Percentiles rank a stretch among this genome's conserved stretches.
Evolutionary conservation across 345 rosid genomes (phyloP).

Genomic region (Turritis glabra): DNA sequence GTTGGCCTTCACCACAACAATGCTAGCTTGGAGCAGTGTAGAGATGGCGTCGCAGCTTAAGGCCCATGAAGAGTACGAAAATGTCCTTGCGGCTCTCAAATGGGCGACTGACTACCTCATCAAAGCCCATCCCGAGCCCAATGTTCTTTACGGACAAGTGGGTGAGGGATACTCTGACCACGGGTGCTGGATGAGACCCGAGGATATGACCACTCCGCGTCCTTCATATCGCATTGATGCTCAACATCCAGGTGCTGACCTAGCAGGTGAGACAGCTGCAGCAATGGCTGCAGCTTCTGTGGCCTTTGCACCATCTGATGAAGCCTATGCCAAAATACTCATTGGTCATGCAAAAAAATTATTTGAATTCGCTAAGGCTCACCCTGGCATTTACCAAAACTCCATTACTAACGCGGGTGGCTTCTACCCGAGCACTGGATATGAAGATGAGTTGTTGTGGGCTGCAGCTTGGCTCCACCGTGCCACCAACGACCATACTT

Average conservation of each 20-base stretch:
- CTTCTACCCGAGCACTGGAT: conserved; percentile 53
- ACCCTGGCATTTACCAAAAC: conserved; percentile 39
- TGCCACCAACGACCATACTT: conserved; percentile 68
- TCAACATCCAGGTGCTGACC: conserved; percentile 67
- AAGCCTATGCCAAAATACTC: conserved; percentile 46
- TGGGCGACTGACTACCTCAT: conserved; percentile 80
- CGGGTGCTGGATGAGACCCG: conserved; percentile 69
- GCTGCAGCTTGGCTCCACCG: conserved; percentile 94
- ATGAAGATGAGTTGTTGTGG: conserved; percentile 86
- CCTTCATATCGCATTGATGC: conserved; percentile 43
- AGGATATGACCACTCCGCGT: conserved; percentile 74
- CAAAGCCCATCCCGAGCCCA: conserved; percentile 58
- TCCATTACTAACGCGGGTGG: conserved; percentile 42
- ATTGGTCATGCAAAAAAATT: conserved; percentile 55
- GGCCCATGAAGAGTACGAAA: conserved; percentile 34
- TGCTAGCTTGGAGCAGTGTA: conserved; percentile 70
- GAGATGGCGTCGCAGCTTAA: conserved; percentile 52
- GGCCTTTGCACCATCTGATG: conserved; percentile 40
- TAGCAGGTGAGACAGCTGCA: conserved; percentile 68
- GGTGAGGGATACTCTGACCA: conserved; percentile 66
- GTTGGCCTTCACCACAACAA: conserved; percentile 65
- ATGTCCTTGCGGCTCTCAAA: conserved; percentile 51
- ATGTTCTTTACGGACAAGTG: conserved; percentile 58
- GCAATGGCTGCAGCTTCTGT: conserved; percentile 75
- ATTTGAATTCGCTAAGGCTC: conserved; percentile 44